Conservation (phyloP, 2,329 filamentous ascomycete genomes). For the Fusarium verticillioides region DNA sequence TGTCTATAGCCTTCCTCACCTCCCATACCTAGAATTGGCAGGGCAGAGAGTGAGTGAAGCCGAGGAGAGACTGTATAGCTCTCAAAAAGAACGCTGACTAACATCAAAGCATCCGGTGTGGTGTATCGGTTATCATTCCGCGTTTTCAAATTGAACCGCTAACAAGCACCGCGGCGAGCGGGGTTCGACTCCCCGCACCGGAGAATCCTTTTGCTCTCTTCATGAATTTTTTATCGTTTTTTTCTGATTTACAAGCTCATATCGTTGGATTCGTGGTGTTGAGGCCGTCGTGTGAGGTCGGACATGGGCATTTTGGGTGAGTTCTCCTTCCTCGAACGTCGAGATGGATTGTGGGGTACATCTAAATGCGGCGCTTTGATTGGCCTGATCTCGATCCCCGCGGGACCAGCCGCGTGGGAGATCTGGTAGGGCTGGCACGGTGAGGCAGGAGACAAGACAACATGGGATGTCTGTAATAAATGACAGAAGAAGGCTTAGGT, state of each 20-base stretch:
- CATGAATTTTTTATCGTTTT: accelerated
- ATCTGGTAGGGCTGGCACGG: not conserved
- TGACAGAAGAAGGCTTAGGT: not conserved
- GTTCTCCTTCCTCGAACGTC: not conserved
- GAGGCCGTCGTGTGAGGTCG: not conserved
- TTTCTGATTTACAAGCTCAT: not conserved
- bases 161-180: slow-evolving; percentile 8
- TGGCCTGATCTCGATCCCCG: not conserved
- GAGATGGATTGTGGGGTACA: not conserved
- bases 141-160: slow-evolving; percentile 16
- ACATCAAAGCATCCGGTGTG: slow-evolving; percentile 20
- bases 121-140: slow-evolving; percentile 33
- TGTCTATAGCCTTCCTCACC: not conserved
- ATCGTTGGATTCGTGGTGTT: not conserved
- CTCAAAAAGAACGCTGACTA: accelerated
- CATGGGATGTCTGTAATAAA: not conserved
- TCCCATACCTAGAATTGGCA: too few species aligned
- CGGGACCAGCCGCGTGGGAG: not conserved
- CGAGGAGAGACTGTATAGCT: accelerated
- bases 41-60: not conserved
- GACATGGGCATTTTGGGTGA: not conserved
- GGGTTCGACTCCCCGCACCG: slow-evolving; percentile 29
- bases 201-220: not conserved
- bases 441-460: not conserved
- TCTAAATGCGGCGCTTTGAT: accelerated